phyloP scores from a whole-genome alignment of 352 stramenopile genomes.

The Pythium sp. region DNA sequence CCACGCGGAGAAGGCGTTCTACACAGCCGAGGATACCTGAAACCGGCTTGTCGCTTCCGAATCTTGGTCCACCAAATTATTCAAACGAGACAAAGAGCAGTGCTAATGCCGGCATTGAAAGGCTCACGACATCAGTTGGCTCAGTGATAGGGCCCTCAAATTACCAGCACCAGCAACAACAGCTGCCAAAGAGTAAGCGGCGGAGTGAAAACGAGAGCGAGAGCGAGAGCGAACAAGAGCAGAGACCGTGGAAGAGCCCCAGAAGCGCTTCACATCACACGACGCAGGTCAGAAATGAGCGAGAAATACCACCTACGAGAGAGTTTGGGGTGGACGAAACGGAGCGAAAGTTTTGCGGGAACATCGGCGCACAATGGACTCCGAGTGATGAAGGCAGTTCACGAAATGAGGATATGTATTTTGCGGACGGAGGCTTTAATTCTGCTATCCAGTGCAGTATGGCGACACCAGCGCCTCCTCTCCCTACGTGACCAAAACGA shows the following conservation, averaged over 20 bases:
- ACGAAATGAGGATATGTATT: slow-evolving; percentile 6
- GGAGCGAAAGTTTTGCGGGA: neutral
- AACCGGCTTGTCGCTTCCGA: slow-evolving; percentile 1
- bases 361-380: neutral
- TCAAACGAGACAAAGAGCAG: neutral
- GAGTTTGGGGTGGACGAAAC: neutral
- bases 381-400: neutral
- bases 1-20: slow-evolving; percentile 7
- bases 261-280: neutral
- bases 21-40: slow-evolving; percentile 11
- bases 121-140: neutral
- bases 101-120: neutral
- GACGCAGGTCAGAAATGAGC: neutral
- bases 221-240: neutral
- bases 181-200: slow-evolving; percentile 11
- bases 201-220: slow-evolving; percentile 5
- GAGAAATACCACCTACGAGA: neutral
- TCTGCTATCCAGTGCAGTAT: neutral
- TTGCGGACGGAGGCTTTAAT: neutral
- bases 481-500: slow-evolving; percentile 4
- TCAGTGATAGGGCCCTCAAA: neutral
- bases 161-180: neutral
- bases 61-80: neutral
- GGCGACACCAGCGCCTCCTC: neutral
- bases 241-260: slow-evolving; percentile 15